phyloP scores from a whole-genome alignment of 1,284 basidiomycete species.

The Bondarzewia mesenterica region DNA sequence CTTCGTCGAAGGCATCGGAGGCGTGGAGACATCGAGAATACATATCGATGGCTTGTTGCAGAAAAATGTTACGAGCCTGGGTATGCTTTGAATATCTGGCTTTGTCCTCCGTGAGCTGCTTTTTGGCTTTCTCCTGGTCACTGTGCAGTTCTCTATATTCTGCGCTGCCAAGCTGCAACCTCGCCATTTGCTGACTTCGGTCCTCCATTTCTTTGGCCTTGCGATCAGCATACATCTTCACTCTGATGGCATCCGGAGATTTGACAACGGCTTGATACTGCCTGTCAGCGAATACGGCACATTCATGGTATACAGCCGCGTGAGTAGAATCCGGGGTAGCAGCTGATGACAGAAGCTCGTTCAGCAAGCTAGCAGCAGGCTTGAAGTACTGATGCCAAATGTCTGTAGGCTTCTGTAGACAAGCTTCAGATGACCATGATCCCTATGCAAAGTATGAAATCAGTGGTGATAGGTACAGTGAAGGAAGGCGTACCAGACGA shows the following conservation, averaged over 20 bases:
- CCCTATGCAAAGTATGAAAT: conserved; percentile 42
- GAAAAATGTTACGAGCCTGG: conserved; percentile 52
- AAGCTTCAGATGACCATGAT: conserved; percentile 83
- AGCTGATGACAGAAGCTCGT: conserved; percentile 13
- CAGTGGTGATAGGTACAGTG: background rate
- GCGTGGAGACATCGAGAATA: conserved; percentile 68
- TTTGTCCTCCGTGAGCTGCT: conserved; percentile 47
- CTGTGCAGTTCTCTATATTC: conserved; percentile 18
- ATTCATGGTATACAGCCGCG: conserved; percentile 74
- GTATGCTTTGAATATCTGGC: conserved; percentile 56
- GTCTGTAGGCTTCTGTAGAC: conserved; percentile 72
- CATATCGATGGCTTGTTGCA: conserved; percentile 75
- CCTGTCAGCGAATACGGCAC: conserved; percentile 82
- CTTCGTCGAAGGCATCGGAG: conserved; percentile 71
- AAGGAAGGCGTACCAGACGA: conserved; percentile 44
- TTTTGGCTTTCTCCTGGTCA: conserved; percentile 31
- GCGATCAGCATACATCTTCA: conserved; percentile 68
- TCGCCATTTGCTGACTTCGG: conserved; percentile 33
- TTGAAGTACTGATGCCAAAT: conserved; percentile 70
- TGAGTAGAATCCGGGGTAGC: conserved; percentile 17
- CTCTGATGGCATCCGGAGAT: conserved; percentile 67
- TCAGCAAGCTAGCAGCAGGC: conserved; percentile 43
- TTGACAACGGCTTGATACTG: conserved; percentile 70
- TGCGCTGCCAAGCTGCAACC: conserved; percentile 18
- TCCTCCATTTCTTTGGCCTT: conserved; percentile 58